phyloP scores from a whole-genome alignment of 2,329 filamentous ascomycete genomes.

The Neopestalotiopsis sp. region DNA sequence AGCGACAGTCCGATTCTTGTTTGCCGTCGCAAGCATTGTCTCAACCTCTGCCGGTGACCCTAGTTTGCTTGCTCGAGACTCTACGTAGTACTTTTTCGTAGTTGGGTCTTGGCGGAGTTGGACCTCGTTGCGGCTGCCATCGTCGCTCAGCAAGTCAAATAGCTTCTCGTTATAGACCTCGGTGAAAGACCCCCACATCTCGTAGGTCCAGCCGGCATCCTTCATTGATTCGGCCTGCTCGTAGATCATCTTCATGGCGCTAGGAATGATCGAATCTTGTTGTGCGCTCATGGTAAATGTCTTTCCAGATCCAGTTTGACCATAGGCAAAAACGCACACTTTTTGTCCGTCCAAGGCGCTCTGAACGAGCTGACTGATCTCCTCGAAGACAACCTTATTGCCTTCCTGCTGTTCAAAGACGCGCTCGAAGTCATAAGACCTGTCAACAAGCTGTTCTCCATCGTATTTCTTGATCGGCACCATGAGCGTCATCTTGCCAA shows the following conservation, averaged over 20 bases:
- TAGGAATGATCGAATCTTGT: constrained; percentile 90
- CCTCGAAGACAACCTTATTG: constrained; percentile 89
- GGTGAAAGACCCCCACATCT: constrained; percentile 92
- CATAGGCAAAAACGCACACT: constrained; percentile 98
- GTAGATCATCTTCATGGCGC: constrained; percentile 92
- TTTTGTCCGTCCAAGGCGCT: constrained; percentile 97
- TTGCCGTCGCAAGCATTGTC: constrained; percentile 77
- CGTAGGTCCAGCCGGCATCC: constrained; percentile 93
- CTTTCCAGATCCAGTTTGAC: constrained; percentile 96
- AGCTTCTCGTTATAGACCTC: constrained; percentile 99
- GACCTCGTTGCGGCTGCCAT: constrained; percentile 80
- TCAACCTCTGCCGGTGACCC: constrained; percentile 83
- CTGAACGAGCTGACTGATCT: constrained; percentile 96
- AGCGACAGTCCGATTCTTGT: constrained; percentile 87
- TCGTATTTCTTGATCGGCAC: constrained; percentile 82
- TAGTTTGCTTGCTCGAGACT: constrained; percentile 51
- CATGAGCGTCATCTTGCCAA: constrained; percentile 87
- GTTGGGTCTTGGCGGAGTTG: constrained; percentile 82
- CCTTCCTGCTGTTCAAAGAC: constrained; percentile 81
- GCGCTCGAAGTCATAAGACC: constrained; percentile 89
- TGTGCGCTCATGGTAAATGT: constrained; percentile 85
- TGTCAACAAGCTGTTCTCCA: constrained; percentile 70
- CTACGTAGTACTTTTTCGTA: constrained; percentile 33
- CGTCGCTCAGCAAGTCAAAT: constrained; percentile 76
- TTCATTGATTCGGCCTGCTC: constrained; percentile 81